Conservation (phyloP, 208 protist genomes). For the Leishmania lainsoni region DNA sequence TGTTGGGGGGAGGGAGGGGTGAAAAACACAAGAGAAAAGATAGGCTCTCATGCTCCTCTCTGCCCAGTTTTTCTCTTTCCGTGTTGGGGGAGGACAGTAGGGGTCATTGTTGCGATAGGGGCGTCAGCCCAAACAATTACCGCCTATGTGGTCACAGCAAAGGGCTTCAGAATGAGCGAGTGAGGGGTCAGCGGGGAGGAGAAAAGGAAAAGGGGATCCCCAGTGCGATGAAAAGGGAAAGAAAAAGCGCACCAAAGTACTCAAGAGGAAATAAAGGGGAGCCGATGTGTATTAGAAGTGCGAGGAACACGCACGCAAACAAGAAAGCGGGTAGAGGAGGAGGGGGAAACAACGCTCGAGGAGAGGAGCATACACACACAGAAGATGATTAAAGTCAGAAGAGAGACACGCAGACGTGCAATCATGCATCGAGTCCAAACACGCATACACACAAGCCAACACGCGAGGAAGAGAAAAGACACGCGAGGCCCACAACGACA, state of each 20-base stretch:
- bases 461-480: constrained; percentile 6
- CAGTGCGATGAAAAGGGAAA: background rate
- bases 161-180: background rate
- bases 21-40: background rate
- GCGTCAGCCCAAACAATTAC: background rate
- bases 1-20: background rate
- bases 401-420: background rate
- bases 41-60: background rate
- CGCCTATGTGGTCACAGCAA: background rate
- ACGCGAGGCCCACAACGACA: no score
- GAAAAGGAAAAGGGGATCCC: background rate
- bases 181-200: background rate
- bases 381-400: background rate
- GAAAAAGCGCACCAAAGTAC: background rate
- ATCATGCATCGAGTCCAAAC: background rate
- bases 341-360: background rate
- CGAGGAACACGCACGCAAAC: background rate
- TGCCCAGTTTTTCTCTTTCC: background rate
- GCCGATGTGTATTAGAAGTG: background rate
- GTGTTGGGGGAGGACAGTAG: background rate
- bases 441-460: constrained; percentile 7
- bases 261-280: background rate
- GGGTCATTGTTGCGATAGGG: background rate
- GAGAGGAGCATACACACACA: background rate
- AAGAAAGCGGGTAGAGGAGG: background rate